Evolutionary conservation across 805 yeast species (phyloP).

Genomic region (Kodamaea leandrae): DNA sequence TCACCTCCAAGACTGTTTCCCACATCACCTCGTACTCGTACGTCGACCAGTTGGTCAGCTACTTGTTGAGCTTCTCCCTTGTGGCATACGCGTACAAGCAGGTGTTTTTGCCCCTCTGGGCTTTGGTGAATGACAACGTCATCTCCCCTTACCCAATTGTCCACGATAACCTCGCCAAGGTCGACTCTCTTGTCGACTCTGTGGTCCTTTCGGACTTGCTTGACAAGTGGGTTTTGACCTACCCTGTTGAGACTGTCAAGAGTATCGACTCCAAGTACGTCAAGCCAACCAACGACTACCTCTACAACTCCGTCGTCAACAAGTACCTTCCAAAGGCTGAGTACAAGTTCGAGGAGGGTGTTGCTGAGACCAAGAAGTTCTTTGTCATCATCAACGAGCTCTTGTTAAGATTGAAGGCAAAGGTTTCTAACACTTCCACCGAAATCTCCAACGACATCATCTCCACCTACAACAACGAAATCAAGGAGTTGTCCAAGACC

Average conservation of each 20-base stretch:
- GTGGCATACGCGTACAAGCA: conserved; percentile 25
- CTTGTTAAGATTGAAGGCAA: conserved; percentile 20
- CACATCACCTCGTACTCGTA: conserved; percentile 33
- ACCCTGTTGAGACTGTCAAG: conserved; percentile 8
- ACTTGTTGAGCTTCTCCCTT: conserved; percentile 24
- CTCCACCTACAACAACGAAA: conserved; percentile 35
- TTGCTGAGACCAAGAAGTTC: conserved; percentile 21
- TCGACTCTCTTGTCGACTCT: conserved; percentile 12
- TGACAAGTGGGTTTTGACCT: conserved; percentile 12
- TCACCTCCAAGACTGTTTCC: conserved; percentile 30
- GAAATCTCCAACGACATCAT: conserved; percentile 30
- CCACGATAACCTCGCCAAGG: conserved; percentile 14
- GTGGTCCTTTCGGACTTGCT: conserved; percentile 12
- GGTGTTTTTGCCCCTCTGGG: conserved; percentile 19
- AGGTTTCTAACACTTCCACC: conserved; percentile 26
- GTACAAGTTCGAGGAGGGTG: conserved; percentile 21
- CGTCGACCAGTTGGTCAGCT: conserved; percentile 22
- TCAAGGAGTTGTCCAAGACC: conserved; percentile 26
- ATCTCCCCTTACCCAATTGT: conserved; percentile 18
- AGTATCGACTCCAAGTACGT: conserved; percentile 13
- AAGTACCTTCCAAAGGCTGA: conserved; percentile 28
- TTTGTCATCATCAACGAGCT: conserved; percentile 22
- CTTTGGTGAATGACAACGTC: conserved; percentile 22
- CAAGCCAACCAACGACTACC: conserved; percentile 26
- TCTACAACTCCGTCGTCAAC: conserved; percentile 16